Conservation (phyloP, 1,139 yeast genomes). For the Fermentozyma sake region DNA sequence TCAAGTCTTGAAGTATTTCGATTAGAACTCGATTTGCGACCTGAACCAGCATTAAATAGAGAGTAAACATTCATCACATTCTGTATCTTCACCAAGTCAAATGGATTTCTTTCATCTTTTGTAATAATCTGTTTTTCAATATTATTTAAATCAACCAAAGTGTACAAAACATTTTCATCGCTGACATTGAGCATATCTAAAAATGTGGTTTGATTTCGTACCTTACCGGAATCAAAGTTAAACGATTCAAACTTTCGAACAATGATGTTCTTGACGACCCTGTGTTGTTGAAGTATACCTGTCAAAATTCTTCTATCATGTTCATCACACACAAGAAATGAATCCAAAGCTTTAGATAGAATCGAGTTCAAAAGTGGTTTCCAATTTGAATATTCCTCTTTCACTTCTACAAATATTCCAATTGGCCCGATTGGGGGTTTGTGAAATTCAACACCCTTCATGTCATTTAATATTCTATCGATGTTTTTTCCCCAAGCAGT, state of each 20-base stretch:
- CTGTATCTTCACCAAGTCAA: slow-evolving; percentile 32
- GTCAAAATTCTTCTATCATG: slow-evolving; percentile 54
- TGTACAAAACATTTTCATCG: slow-evolving; percentile 50
- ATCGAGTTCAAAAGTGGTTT: slow-evolving; percentile 54
- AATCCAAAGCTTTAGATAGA: slow-evolving; percentile 43
- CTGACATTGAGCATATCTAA: slow-evolving; percentile 57
- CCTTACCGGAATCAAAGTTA: slow-evolving; percentile 37
- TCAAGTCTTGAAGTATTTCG: slow-evolving; percentile 51
- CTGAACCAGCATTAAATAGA: slow-evolving; percentile 34
- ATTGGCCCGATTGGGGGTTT: slow-evolving; percentile 77
- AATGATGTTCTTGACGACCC: slow-evolving; percentile 35
- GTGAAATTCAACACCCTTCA: slow-evolving; percentile 38
- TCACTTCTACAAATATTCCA: slow-evolving; percentile 60
- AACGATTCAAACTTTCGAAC: slow-evolving; percentile 56
- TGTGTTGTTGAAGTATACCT: slow-evolving; percentile 31
- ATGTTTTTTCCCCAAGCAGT: slow-evolving; percentile 49
- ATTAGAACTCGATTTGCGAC: slow-evolving; percentile 34
- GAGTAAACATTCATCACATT: slow-evolving; percentile 49
- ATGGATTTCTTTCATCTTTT: slow-evolving; percentile 47
- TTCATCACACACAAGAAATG: slow-evolving; percentile 65
- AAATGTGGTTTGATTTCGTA: slow-evolving; percentile 39
- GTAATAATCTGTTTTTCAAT: slow-evolving; percentile 60
- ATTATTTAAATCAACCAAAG: slow-evolving; percentile 60
- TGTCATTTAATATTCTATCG: slow-evolving; percentile 35
- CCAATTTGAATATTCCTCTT: slow-evolving; percentile 56